Conservation (phyloP, 1,284 basidiomycete genomes). For the Earliella scabrosa region DNA sequence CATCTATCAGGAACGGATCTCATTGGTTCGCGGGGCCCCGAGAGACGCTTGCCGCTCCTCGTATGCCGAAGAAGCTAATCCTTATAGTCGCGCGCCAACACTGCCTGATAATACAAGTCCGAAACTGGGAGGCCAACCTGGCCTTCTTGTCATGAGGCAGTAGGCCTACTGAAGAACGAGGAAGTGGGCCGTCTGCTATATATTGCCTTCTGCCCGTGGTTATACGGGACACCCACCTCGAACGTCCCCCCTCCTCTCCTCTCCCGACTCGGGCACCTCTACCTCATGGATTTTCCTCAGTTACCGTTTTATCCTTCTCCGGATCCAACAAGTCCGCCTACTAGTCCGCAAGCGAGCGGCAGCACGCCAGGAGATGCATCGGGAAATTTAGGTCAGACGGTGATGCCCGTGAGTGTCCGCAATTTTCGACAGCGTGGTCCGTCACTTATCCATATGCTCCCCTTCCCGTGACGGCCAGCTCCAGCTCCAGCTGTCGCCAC, state of each 20-base stretch:
- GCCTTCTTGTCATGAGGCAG: neutral
- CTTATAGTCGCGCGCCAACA: constrained; percentile 6
- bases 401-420: neutral
- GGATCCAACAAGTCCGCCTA: neutral
- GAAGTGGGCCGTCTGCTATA: neutral
- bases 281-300: neutral
- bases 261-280: neutral
- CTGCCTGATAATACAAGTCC: neutral
- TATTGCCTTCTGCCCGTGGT: neutral
- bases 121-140: neutral
- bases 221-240: neutral
- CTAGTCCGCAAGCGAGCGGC: neutral
- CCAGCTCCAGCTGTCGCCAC: neutral
- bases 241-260: neutral
- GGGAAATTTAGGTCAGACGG: neutral
- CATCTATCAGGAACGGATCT: constrained; percentile 5
- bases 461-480: neutral
- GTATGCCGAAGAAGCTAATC: constrained; percentile 5
- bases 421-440: neutral
- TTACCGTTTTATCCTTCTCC: constrained; percentile 1
- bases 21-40: constrained; percentile 9
- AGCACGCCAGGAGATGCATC: neutral
- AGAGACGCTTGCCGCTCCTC: constrained; percentile 4
- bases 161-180: neutral
- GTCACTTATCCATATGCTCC: neutral